Percentiles rank a stretch among this genome's conserved stretches.
Evolutionary conservation across 2,329 filamentous ascomycete species (phyloP).

Genomic region (Orbilia brochopaga): DNA sequence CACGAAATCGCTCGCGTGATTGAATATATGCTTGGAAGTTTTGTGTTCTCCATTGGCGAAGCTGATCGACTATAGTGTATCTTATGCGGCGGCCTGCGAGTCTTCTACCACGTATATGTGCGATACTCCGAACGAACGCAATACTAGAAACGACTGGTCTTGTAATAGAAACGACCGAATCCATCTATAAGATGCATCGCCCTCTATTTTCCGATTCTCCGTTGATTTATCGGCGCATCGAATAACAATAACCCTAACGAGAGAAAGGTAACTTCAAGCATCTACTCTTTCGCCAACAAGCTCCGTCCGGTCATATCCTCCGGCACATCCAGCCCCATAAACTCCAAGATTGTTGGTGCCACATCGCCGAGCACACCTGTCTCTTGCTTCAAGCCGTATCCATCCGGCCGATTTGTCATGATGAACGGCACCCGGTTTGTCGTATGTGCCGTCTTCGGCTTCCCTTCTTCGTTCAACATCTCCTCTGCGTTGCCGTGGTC

Average conservation of each 20-base stretch:
- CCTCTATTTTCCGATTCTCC: no score
- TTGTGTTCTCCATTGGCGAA: no score
- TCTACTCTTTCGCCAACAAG: constrained; percentile 75
- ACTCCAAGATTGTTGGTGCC: constrained; percentile 86
- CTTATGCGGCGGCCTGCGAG: no score
- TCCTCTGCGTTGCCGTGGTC: constrained; percentile 99
- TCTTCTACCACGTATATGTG: no score
- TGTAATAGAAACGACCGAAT: no score
- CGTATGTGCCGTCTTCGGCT: constrained; percentile 97
- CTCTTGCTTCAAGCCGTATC: constrained; percentile 77
- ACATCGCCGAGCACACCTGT: constrained; percentile 95
- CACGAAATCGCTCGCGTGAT: no score
- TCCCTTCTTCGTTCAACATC: constrained; percentile 95
- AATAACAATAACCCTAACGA: background rate
- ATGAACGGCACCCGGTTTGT: constrained; percentile 97
- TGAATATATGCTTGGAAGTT: no score
- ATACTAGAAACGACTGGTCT: no score
- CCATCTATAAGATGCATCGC: no score
- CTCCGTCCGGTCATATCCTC: constrained; percentile 89
- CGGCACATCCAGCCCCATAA: constrained; percentile 89
- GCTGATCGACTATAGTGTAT: no score
- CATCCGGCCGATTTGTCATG: constrained; percentile 93
- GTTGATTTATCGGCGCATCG: background rate
- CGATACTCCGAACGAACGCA: no score
- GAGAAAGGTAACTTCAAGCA: background rate